These are phyloP conservation scores for Carex pumila DNA, from an alignment of 176 grass and related monocot genomes.

Conservation along the genomic window DNA sequence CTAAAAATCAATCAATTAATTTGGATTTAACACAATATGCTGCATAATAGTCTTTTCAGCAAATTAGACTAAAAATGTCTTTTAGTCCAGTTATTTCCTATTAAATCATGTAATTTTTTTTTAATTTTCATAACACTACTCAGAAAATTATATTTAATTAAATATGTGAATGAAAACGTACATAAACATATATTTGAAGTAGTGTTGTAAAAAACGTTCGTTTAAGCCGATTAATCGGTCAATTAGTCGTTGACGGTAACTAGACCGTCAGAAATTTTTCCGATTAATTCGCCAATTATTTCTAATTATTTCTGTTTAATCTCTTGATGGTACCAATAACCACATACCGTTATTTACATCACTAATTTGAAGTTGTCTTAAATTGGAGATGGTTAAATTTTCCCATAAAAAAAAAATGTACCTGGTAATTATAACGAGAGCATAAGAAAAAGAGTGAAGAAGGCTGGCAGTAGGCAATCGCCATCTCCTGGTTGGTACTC, in stretches of 20 bases:
- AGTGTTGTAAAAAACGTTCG: too few relatives aligned
- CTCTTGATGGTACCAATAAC: too few relatives aligned
- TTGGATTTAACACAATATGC: too few relatives aligned
- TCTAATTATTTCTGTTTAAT: too few relatives aligned
- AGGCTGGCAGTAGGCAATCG: slow-evolving; percentile 8
- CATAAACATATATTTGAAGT: not conserved
- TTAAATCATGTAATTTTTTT: too few relatives aligned
- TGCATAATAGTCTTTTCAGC: not conserved
- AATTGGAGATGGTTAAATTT: not conserved
- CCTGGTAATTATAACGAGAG: not conserved
- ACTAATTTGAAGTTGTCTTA: too few relatives aligned
- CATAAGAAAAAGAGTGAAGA: not conserved
- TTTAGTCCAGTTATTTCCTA: not conserved
- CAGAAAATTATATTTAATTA: not conserved
- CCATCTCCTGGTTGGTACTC: slow-evolving; percentile 14
- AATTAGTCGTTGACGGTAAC: too few relatives aligned
- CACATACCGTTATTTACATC: too few relatives aligned
- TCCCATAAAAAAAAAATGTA: not conserved
- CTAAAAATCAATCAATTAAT: too few relatives aligned
- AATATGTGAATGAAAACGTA: not conserved
- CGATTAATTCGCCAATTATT: too few relatives aligned
- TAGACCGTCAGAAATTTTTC: too few relatives aligned
- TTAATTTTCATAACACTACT: not conserved
- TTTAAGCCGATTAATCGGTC: too few relatives aligned
- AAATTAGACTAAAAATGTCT: not conserved